A percentile compares a stretch with the other conserved stretches of the same genome.
Evolutionary conservation across 1,284 basidiomycete species (phyloP).

Genomic region (Testicularia cyperi): DNA sequence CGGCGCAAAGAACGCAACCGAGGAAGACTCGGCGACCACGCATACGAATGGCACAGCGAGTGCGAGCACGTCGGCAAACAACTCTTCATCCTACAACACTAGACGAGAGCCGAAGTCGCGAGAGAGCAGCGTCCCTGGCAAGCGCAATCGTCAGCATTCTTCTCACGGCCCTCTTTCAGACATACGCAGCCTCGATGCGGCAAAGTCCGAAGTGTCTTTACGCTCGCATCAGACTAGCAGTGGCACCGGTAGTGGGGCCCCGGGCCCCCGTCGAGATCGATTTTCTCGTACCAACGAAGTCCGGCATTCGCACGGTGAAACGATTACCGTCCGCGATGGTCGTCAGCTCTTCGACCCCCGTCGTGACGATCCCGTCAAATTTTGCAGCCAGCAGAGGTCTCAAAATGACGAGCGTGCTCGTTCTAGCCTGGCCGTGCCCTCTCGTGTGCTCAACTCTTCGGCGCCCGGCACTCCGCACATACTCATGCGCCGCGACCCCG

Average conservation of each 20-base stretch:
- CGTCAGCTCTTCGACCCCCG: constrained; percentile 72
- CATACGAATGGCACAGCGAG: constrained; percentile 4
- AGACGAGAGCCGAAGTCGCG: constrained; percentile 8
- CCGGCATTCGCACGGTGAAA: constrained; percentile 17
- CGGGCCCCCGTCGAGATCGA: constrained; percentile 21
- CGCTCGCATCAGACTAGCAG: constrained; percentile 11
- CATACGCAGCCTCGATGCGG: constrained; percentile 9
- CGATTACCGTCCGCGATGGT: constrained; percentile 14
- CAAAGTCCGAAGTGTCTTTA: constrained; percentile 14
- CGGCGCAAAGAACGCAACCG: constrained; percentile 1
- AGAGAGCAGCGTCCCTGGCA: constrained; percentile 9
- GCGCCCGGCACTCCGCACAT: constrained; percentile 11
- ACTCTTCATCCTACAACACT: constrained; percentile 13
- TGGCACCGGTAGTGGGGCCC: neutral
- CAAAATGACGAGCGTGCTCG: constrained; percentile 15
- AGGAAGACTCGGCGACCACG: neutral
- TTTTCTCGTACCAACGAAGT: constrained; percentile 23
- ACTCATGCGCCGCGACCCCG: constrained; percentile 12
- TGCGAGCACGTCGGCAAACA: constrained; percentile 9
- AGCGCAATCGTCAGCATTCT: constrained; percentile 18
- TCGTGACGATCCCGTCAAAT: constrained; percentile 75
- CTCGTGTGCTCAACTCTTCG: neutral
- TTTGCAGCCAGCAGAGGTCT: constrained; percentile 30
- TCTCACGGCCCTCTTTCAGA: constrained; percentile 16
- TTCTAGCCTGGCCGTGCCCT: neutral